Conservation (phyloP, 1,139 yeast species). For the Candida buenavistaensis region DNA sequence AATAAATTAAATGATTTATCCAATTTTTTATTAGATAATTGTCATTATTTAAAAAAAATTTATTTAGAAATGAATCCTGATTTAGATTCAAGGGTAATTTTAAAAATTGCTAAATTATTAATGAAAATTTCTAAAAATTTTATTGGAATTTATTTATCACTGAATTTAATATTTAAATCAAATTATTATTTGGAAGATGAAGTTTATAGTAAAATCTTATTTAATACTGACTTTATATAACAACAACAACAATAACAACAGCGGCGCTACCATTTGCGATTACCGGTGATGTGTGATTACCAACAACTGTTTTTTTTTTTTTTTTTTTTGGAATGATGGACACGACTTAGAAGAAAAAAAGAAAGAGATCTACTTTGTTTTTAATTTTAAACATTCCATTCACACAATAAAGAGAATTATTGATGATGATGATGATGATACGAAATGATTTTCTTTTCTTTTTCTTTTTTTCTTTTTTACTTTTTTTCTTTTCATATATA, state of each 20-base stretch:
- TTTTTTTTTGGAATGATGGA: too few relatives aligned
- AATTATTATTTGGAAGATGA: conserved; percentile 3
- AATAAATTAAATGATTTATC: conserved; percentile 11
- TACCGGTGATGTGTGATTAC: too few relatives aligned
- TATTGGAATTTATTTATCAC: conserved; percentile 6
- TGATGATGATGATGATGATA: too few relatives aligned
- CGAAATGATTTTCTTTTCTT: too few relatives aligned
- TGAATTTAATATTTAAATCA: conserved; percentile 5
- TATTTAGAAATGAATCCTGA: conserved; percentile 10
- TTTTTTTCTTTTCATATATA: too few relatives aligned
- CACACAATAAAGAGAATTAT: too few relatives aligned
- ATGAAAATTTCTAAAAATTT: conserved; percentile 4
- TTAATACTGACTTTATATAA: conserved; percentile 4
- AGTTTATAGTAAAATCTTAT: conserved; percentile 3
- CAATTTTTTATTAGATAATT: conserved; percentile 6
- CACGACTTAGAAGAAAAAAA: too few relatives aligned
- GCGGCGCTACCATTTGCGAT: too few relatives aligned
- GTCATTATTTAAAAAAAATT: conserved; percentile 6
- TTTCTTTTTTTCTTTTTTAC: too few relatives aligned
- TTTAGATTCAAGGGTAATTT: conserved; percentile 6
- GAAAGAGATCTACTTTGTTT: too few relatives aligned
- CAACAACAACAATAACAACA: neutral
- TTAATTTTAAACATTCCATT: too few relatives aligned
- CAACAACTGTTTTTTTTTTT: too few relatives aligned
- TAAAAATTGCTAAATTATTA: conserved; percentile 5